Base-by-base conservation (phyloP, 1,284 basidiomycete genomes). In the Somion occarium region DNA sequence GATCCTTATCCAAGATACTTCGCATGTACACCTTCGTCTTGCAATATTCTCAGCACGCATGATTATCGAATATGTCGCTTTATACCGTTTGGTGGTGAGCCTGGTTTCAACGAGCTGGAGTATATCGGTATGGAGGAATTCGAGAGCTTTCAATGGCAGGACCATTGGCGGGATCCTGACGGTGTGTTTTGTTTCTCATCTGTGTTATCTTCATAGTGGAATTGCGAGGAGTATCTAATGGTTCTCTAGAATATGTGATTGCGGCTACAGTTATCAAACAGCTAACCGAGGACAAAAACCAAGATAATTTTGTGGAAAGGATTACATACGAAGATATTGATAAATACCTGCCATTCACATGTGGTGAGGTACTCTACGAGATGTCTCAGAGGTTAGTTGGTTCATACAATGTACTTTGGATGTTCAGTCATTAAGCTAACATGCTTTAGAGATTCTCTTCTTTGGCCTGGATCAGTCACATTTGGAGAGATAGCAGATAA, bases 91-190 rank as follows among this genome's bases (percentile, higher is more conserved):
- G 65, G 66, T 4, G 70, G 71, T 38, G 68, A 74, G 38, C 56
- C 60, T 0, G 37, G 45, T 0, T 76, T 76, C 51, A 51, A 61
- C 1, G 27, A 55, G 3, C 26, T 38, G 4, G 22, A 19, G n/a
- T 70, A 66, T 48, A 53, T 70, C 2, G 12, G 3, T 2, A 27
- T 26, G 25, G 12, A 38, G 1, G 18, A 46, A 2, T 68, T 67
- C 43, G 19, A 46, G 2, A 18, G 19, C 0, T 65, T 71, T 41
- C 58, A 50, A 2, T 76, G 75, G 75, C 68, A 73, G 50, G 52
- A 50, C 2, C 58, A 63, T 3, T 66, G 66, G 48, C 50, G 49
- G 2, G 71, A 77, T 57, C 73, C 74, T 1, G 75, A 78, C 53
- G 54, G 76, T 78, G 50, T 58, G 70, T 64, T 4, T n/a, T 38